phyloP scores from a whole-genome alignment of 169 alveolate genomes.

The Plasmodium ovale region DNA sequence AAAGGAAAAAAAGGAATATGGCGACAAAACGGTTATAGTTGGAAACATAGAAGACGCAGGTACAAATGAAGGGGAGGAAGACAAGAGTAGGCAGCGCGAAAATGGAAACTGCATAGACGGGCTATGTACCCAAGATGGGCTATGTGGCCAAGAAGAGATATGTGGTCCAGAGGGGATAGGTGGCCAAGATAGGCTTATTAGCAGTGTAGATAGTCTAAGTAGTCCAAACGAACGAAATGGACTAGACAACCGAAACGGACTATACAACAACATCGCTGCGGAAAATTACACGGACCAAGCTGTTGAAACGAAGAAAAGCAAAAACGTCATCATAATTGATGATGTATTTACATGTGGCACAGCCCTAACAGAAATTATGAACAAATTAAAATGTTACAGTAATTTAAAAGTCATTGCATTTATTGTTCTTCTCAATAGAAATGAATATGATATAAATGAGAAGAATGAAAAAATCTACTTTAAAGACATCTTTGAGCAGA shows the following conservation, averaged over 20 bases:
- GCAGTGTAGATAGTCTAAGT: no score
- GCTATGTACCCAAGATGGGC: no score
- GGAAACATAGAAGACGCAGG: slow-evolving; percentile 23
- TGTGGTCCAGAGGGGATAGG: no score
- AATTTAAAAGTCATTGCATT: slow-evolving; percentile 15
- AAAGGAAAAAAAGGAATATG: slow-evolving; percentile 69
- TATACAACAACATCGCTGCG: no score
- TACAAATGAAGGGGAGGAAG: no score
- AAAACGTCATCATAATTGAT: slow-evolving; percentile 46
- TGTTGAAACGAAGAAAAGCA: not conserved
- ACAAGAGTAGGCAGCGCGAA: no score
- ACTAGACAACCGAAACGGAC: no score
- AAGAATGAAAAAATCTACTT: slow-evolving; percentile 33
- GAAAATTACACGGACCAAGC: no score
- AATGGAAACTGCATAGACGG: no score
- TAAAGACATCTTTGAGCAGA: slow-evolving; percentile 44
- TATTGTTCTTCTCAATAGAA: slow-evolving; percentile 44
- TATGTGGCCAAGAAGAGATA: no score
- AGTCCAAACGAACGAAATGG: no score
- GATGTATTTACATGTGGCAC: slow-evolving; percentile 69
- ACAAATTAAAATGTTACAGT: slow-evolving; percentile 16
- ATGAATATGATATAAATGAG: slow-evolving; percentile 48
- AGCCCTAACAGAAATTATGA: slow-evolving; percentile 35
- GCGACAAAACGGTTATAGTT: slow-evolving; percentile 23
- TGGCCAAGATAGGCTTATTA: not conserved